Evolutionary conservation across 768 basidiomycete species (phyloP), one percentile per base, ranked within the genome.

Genomic region (Collybiopsis confluens): DNA sequence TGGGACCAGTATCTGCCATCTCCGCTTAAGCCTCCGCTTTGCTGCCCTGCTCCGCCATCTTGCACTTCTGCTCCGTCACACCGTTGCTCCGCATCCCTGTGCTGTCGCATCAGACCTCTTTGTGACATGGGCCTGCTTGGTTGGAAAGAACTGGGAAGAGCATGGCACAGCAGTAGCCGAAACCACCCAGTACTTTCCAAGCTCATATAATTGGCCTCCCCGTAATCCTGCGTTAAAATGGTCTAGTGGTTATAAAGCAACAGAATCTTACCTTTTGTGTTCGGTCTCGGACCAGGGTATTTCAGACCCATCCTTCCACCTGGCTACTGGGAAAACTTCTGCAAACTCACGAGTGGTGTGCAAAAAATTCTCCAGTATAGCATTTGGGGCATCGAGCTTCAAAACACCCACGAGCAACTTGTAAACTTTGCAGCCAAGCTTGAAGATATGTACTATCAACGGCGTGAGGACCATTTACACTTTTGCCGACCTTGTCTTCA

Each of bases 201-300:
- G 60, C 4, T 66, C 61, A 1, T 69, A 68, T 60, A 61, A 64
- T 30, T 43, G 57, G 2, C 59, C 67, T 23, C 70, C 69, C 4
- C 60, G 67, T 0, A 70, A 72, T 49, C 63, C 63, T 20, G 64
- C 65, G 8, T 56, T 65, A 26, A 70, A 70, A 43, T 59, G 70
- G 8, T 63, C 61, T 26, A 64, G 61, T 27, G 66, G 65, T 2
- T 70, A 68, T 51, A 70, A 70, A 45, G 65, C 63, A 10, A 62
- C 58, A 41, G 69, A 70, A 54, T 68, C 49, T 48, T 33, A 59
- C 3, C 30, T 64, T 13, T 69, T 38, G 36, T 70, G 10, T 67
- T 50, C 52, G 59, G 64, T 5, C 54, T 70, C 10, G 63, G 62
- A 0, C 70, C 66, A 0, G 64, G 56, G 30, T 56, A 68, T 3